Conservation (phyloP, 2,329 filamentous ascomycete genomes). For the Pseudogymnoascus sp. region DNA sequence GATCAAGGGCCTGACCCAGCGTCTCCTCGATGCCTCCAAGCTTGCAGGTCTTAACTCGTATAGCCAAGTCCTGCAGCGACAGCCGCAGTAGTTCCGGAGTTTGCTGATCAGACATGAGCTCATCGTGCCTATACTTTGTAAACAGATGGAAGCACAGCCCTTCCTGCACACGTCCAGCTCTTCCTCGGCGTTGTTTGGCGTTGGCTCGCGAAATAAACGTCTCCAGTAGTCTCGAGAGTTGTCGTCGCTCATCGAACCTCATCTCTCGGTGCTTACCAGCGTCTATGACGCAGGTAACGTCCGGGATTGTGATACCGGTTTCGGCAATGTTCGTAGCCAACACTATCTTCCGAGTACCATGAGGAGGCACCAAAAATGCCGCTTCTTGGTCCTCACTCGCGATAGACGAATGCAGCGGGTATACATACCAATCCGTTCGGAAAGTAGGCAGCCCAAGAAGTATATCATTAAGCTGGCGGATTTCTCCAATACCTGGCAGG, state of each 20-base stretch:
- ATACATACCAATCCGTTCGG: conserved; percentile 69
- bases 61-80: conserved; percentile 87
- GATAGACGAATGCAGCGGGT: conserved; percentile 88
- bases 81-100: conserved; percentile 93
- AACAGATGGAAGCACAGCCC: conserved; percentile 95
- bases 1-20: conserved; percentile 77
- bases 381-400: conserved; percentile 94
- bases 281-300: conserved; percentile 94
- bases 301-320: conserved; percentile 96
- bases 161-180: conserved; percentile 90
- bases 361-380: conserved; percentile 78
- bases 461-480: conserved; percentile 78
- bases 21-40: conserved; percentile 89
- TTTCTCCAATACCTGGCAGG: conserved; percentile 88
- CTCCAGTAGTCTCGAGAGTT: conserved; percentile 83
- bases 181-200: conserved; percentile 85
- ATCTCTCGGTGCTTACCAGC: conserved; percentile 96
- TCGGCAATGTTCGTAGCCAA: conserved; percentile 97
- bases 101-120: conserved; percentile 79
- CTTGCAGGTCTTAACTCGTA: conserved; percentile 96
- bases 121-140: conserved; percentile 80
- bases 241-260: conserved; percentile 88
- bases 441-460: conserved; percentile 71
- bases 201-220: conserved; percentile 94
- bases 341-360: conserved; percentile 81